A percentile compares a stretch with the other conserved stretches of the same genome.
phyloP scores from a whole-genome alignment of 2,329 filamentous ascomycete species.

The Colletotrichum musicola region DNA sequence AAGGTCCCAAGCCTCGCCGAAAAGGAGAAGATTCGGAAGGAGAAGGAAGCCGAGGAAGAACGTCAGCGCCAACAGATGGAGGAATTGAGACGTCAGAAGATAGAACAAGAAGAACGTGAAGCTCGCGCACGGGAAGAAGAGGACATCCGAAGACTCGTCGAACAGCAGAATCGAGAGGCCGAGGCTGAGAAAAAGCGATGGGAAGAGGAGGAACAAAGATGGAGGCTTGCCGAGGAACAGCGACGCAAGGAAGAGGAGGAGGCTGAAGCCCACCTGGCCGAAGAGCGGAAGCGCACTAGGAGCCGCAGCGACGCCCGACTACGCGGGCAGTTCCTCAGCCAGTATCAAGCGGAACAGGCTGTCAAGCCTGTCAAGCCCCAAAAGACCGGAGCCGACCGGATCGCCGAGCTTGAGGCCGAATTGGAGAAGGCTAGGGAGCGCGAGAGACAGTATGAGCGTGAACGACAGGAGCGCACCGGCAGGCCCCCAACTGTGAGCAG shows the following conservation, averaged over 20 bases:
- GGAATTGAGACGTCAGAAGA: conserved; percentile 63
- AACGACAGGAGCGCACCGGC: conserved; percentile 63
- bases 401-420: conserved; percentile 78
- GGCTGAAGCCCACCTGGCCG: conserved; percentile 74
- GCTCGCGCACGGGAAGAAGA: conserved; percentile 74
- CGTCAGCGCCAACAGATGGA: conserved; percentile 67
- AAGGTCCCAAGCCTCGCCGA: conserved; percentile 84
- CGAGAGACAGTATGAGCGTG: conserved; percentile 72
- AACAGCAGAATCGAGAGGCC: conserved; percentile 70
- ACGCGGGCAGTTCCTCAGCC: conserved; percentile 86
- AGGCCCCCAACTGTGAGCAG: conserved; percentile 19
- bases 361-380: conserved; percentile 39
- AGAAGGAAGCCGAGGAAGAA: conserved; percentile 70
- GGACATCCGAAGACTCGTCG: conserved; percentile 70
- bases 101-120: conserved; percentile 71
- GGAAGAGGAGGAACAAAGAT: conserved; percentile 82
- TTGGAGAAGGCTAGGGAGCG: conserved; percentile 72
- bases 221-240: conserved; percentile 81
- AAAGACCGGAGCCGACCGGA: conserved; percentile 45
- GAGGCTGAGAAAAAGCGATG: conserved; percentile 79
- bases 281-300: conserved; percentile 74
- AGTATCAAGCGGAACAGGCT: conserved; percentile 82
- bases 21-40: conserved; percentile 78
- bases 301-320: conserved; percentile 74
- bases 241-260: conserved; percentile 80